A percentile compares a stretch with the other conserved stretches of the same genome.
Evolutionary conservation across 352 stramenopile genomes (phyloP).

Genomic region (Globisporangium mamillatum): DNA sequence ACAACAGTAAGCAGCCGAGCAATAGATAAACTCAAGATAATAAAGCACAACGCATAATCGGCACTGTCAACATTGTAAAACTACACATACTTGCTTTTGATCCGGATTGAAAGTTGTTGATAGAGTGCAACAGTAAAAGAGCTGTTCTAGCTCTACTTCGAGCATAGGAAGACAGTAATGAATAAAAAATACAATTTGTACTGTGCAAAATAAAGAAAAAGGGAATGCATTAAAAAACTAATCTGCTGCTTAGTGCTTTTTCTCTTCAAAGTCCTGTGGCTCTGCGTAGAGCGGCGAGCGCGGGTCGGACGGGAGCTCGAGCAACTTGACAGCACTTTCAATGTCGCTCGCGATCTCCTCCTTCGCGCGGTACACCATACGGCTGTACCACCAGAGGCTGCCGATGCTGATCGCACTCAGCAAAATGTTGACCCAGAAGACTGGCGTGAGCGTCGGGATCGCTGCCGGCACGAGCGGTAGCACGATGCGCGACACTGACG

Average conservation of each 20-base stretch:
- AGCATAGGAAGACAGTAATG: neutral
- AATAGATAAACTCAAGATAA: neutral
- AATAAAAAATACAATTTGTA: conserved; percentile 5
- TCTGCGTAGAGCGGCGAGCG: conserved; percentile 13
- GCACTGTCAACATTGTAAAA: neutral
- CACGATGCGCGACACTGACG: conserved; percentile 72
- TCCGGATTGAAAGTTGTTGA: neutral
- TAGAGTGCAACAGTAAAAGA: neutral
- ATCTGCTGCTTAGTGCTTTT: neutral
- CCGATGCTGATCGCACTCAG: conserved; percentile 55
- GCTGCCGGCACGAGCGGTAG: conserved; percentile 54
- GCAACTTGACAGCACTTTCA: conserved; percentile 13
- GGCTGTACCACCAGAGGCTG: conserved; percentile 68
- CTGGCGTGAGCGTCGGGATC: conserved; percentile 58
- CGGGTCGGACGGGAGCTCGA: conserved; percentile 4
- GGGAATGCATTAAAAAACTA: conserved; percentile 1
- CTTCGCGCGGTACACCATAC: conserved; percentile 41
- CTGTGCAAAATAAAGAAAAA: neutral
- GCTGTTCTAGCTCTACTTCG: neutral
- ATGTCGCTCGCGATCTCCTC: conserved; percentile 12
- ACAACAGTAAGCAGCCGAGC: conserved; percentile 4
- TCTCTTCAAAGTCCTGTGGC: conserved; percentile 30
- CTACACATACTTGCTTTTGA: neutral
- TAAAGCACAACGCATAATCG: neutral
- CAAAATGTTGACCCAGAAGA: conserved; percentile 75